Evolutionary conservation across 139 green algal genomes (phyloP).

Genomic region (Astrephomene gubernaculifera): DNA sequence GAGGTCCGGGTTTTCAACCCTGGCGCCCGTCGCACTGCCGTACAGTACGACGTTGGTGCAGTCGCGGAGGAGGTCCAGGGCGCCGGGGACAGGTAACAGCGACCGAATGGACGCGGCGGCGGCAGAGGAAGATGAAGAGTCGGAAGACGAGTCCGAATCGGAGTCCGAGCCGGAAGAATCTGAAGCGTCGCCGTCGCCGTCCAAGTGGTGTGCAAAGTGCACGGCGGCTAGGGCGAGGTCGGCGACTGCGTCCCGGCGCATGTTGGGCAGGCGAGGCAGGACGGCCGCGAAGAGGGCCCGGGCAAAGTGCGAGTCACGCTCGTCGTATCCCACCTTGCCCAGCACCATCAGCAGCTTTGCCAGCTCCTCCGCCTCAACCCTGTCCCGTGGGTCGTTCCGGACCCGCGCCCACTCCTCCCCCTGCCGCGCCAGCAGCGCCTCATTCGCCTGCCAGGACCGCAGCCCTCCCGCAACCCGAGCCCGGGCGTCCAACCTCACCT

Average conservation of each 20-base stretch:
- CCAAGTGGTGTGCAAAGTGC: background rate
- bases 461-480: background rate
- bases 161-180: too few species aligned
- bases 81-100: background rate
- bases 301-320: background rate
- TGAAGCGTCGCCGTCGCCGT: background rate
- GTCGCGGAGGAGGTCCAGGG: background rate
- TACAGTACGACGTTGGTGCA: background rate
- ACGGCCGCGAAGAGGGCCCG: background rate
- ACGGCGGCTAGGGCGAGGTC: background rate
- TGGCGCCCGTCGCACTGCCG: background rate
- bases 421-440: background rate
- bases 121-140: too few species aligned
- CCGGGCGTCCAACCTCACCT: constrained; percentile 1
- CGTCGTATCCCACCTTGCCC: background rate
- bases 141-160: too few species aligned
- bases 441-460: background rate
- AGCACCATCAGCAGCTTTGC: background rate
- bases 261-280: background rate
- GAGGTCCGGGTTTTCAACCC: background rate
- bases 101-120: too few species aligned
- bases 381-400: background rate
- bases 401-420: background rate
- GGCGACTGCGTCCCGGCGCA: background rate
- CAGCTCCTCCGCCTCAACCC: background rate